Evolutionary conservation across 805 yeast genomes (phyloP).

Genomic region (Starmerella sirachaensis): DNA sequence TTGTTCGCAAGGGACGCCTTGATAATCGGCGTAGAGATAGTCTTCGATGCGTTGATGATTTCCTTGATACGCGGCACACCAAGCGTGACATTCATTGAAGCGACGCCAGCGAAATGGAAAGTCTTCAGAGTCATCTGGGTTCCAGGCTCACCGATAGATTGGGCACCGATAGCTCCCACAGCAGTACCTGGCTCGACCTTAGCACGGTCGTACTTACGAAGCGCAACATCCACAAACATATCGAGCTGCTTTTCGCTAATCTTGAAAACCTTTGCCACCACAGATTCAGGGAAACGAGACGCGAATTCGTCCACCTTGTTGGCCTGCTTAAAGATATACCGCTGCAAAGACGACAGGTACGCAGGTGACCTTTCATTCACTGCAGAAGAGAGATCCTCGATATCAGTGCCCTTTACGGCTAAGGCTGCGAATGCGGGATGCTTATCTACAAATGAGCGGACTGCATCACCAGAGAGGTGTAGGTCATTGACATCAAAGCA

Average conservation of each 20-base stretch:
- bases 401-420: constrained; percentile 6
- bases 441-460: constrained; percentile 42
- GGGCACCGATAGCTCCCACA: constrained; percentile 98
- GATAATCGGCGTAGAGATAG: constrained; percentile 91
- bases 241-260: constrained; percentile 49
- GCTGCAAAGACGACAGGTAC: constrained; percentile 65
- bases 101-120: constrained; percentile 99
- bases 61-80: constrained; percentile 99
- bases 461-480: constrained; percentile 60
- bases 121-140: constrained; percentile 96
- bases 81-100: constrained; percentile 94
- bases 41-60: constrained; percentile 92
- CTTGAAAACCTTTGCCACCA: constrained; percentile 34
- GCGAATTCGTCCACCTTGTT: constrained; percentile 45
- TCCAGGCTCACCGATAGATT: constrained; percentile 98
- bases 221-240: constrained; percentile 62
- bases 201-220: constrained; percentile 73
- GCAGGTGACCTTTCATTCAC: constrained; percentile 59
- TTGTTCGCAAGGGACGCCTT: constrained; percentile 88
- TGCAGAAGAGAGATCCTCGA: constrained; percentile 24
- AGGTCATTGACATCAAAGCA: constrained; percentile 46
- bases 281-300: constrained; percentile 29
- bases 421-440: constrained; percentile 31
- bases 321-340: constrained; percentile 49
- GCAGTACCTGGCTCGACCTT: constrained; percentile 98